Evolutionary conservation across 257 asterid species (phyloP).

Genomic region (Przewalskia tangutica): DNA sequence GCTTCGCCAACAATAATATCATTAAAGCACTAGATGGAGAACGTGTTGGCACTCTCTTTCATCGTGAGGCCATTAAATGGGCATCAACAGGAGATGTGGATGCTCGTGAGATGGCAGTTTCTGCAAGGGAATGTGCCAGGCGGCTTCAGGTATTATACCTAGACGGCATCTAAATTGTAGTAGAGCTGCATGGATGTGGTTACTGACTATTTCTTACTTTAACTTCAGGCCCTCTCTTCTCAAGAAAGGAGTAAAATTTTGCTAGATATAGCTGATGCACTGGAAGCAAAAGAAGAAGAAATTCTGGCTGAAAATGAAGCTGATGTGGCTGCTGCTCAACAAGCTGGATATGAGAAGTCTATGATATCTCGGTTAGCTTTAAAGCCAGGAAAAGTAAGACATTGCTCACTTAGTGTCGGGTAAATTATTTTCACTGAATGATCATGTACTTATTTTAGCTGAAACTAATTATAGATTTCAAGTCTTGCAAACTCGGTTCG

Average conservation of each 20-base stretch:
- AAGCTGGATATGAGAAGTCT: constrained; percentile 60
- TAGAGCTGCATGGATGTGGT: not conserved
- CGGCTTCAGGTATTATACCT: constrained; percentile 44
- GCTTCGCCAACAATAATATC: constrained; percentile 51
- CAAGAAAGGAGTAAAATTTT: constrained; percentile 59
- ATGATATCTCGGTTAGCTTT: constrained; percentile 58
- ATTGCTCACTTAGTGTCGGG: not conserved
- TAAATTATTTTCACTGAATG: not conserved
- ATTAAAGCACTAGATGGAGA: constrained; percentile 52
- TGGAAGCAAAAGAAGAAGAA: constrained; percentile 38
- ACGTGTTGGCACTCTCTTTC: constrained; percentile 68
- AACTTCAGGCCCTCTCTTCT: constrained; percentile 45
- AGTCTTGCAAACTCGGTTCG: constrained; percentile 63
- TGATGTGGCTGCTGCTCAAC: constrained; percentile 53
- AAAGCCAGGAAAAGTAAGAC: constrained; percentile 50
- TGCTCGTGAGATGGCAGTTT: constrained; percentile 61
- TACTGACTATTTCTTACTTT: constrained; percentile 3
- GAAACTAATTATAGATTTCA: constrained; percentile 25
- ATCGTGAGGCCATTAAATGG: constrained; percentile 63
- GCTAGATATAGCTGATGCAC: constrained; percentile 52
- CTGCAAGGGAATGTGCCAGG: constrained; percentile 68
- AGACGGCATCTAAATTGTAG: not conserved
- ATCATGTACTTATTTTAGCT: not conserved
- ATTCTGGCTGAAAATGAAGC: constrained; percentile 51
- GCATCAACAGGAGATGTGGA: constrained; percentile 29